phyloP scores from a whole-genome alignment of 192 early-diverging fungal genomes.

The Spizellomyces punctatus region DNA sequence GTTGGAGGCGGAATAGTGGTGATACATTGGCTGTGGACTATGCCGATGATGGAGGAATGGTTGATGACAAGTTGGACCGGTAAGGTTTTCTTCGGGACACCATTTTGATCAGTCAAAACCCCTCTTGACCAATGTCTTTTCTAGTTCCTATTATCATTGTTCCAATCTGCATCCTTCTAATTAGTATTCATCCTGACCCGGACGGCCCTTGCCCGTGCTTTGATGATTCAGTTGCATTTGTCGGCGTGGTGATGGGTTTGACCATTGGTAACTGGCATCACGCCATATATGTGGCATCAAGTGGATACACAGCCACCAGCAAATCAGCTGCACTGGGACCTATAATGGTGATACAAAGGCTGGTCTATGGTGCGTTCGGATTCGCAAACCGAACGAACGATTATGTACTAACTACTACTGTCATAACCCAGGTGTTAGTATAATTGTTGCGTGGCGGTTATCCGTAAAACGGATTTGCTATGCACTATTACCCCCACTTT shows the following conservation, averaged over 20 bases:
- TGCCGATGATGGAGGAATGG: conserved; percentile 38
- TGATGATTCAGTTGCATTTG: conserved; percentile 71
- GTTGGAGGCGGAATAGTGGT: conserved; percentile 66
- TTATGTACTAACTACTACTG: background rate
- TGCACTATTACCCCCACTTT: conserved; percentile 14
- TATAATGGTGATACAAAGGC: conserved; percentile 8
- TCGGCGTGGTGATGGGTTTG: conserved; percentile 64
- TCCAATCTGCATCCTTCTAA: conserved; percentile 19
- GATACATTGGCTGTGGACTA: conserved; percentile 55
- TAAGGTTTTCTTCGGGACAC: conserved; percentile 18
- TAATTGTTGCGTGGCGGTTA: conserved; percentile 28
- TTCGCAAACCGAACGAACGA: background rate
- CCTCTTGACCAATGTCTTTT: background rate
- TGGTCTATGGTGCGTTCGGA: background rate
- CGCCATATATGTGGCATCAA: background rate
- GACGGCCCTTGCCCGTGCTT: conserved; percentile 76
- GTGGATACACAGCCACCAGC: background rate
- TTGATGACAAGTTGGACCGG: conserved; percentile 40
- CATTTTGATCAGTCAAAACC: background rate
- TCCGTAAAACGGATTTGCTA: conserved; percentile 21
- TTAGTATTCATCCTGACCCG: conserved; percentile 59
- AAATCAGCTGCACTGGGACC: background rate
- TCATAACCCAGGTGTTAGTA: conserved; percentile 6
- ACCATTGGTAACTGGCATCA: conserved; percentile 58
- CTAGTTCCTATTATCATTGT: conserved; percentile 9